phyloP scores from a whole-genome alignment of 371 early-diverging fungal species.

The Encephalitozoon romaleae region DNA sequence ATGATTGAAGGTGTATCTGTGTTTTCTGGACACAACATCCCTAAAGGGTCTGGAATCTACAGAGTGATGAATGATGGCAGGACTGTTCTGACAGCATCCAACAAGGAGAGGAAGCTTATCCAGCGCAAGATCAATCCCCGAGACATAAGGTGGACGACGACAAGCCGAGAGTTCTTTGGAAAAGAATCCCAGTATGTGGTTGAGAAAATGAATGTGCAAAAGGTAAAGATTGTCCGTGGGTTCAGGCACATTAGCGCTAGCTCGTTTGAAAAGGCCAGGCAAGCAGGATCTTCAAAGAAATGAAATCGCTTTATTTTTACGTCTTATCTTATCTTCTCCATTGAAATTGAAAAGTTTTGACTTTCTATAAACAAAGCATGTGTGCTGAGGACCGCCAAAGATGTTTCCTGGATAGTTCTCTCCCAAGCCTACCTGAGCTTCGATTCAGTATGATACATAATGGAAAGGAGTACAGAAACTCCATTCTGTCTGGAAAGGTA shows the following conservation, averaged over 20 bases:
- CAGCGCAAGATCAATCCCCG: constrained; percentile 16
- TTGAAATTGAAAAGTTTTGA: not conserved
- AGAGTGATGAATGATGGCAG: constrained; percentile 36
- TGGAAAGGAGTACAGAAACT: not conserved
- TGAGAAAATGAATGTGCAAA: constrained; percentile 25
- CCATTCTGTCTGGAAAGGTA: not conserved
- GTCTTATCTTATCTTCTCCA: not conserved
- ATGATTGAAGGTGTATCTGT: constrained; percentile 32
- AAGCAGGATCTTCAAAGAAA: not conserved
- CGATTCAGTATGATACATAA: not conserved
- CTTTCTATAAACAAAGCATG: not conserved
- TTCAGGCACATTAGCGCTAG: constrained; percentile 25
- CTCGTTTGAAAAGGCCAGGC: constrained; percentile 10
- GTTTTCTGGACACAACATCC: constrained; percentile 30
- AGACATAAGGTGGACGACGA: constrained; percentile 30
- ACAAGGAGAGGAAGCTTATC: constrained; percentile 34
- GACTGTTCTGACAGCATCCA: constrained; percentile 6
- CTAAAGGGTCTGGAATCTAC: constrained; percentile 30
- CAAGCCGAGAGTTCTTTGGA: constrained; percentile 29
- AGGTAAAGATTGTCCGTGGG: constrained; percentile 30
- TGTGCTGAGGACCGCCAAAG: not conserved
- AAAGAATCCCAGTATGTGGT: constrained; percentile 22
- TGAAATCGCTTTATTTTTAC: not conserved
- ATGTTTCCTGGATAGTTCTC: not conserved
- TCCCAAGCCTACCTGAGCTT: not conserved